Percentiles rank a stretch among this genome's conserved stretches.
These are phyloP conservation scores for Forsythia suspensa DNA, from an alignment of 257 asterid genomes.

Conservation along the genomic window DNA sequence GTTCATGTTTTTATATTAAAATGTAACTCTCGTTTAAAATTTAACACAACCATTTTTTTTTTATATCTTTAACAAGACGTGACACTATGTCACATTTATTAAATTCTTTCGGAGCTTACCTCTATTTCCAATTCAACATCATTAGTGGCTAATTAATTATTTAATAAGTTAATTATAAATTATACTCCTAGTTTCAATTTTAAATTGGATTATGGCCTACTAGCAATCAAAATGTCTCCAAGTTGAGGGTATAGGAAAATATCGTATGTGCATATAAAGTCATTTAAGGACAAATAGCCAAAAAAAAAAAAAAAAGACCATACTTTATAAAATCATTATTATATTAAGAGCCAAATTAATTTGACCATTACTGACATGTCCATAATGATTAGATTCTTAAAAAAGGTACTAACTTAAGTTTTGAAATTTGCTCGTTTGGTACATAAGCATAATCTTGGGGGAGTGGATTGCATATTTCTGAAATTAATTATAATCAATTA, in stretches of 20 bases:
- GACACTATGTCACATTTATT: not conserved
- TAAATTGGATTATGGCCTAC: conserved; percentile 11
- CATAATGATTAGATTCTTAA: not conserved
- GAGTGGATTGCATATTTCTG: not conserved
- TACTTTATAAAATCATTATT: too few species aligned
- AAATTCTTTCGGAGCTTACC: not conserved
- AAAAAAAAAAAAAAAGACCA: not conserved
- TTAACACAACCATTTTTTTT: not conserved
- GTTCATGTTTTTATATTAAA: not conserved
- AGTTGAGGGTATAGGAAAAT: not conserved
- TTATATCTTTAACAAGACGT: not conserved
- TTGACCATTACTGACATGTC: not conserved
- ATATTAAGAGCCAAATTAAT: not conserved
- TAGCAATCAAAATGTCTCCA: conserved; percentile 14
- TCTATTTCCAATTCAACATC: not conserved
- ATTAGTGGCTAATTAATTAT: not conserved
- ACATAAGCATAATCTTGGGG: too few species aligned
- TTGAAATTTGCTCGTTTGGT: not conserved
- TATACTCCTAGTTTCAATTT: not conserved
- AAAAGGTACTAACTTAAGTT: not conserved
- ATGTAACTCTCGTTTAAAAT: not conserved
- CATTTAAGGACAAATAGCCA: too few species aligned
- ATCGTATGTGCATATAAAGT: not conserved
- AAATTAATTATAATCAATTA: too few species aligned
- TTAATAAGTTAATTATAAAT: not conserved